Conservation (phyloP, 179 eudicot genomes). For the Spergularia azorica region DNA sequence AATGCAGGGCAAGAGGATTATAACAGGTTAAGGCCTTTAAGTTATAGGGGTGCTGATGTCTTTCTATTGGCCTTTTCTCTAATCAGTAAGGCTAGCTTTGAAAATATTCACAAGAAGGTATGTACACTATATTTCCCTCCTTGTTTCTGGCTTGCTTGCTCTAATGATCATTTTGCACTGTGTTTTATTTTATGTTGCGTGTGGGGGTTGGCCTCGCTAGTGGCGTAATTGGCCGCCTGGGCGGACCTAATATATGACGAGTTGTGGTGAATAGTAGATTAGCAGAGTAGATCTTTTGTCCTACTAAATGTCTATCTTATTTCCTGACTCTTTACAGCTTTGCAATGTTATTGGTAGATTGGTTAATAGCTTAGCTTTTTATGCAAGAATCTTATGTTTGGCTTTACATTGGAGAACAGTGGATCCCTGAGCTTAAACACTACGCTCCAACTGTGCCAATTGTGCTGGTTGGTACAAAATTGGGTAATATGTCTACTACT, state of each 20-base stretch:
- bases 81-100: constrained; percentile 49
- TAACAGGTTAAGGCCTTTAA: constrained; percentile 46
- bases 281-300: too few species aligned
- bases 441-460: constrained; percentile 49
- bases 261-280: too few species aligned
- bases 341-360: too few species aligned
- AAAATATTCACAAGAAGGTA: constrained; percentile 46
- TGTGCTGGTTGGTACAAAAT: constrained; percentile 46
- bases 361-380: too few species aligned
- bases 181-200: too few species aligned
- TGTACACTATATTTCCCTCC: constrained; percentile 18
- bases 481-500: constrained; percentile 28
- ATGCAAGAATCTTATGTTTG: constrained; percentile 9
- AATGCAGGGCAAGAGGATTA: constrained; percentile 50
- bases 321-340: background rate
- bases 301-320: too few species aligned
- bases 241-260: too few species aligned
- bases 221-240: too few species aligned
- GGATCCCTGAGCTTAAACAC: constrained; percentile 47
- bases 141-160: background rate
- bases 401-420: constrained; percentile 25
- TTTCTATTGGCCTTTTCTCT: constrained; percentile 51
- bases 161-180: too few species aligned
- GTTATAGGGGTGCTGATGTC: constrained; percentile 50
- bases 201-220: too few species aligned